Evolutionary conservation across 2,329 filamentous ascomycete genomes (phyloP).

Genomic region (Aureobasidium lini): DNA sequence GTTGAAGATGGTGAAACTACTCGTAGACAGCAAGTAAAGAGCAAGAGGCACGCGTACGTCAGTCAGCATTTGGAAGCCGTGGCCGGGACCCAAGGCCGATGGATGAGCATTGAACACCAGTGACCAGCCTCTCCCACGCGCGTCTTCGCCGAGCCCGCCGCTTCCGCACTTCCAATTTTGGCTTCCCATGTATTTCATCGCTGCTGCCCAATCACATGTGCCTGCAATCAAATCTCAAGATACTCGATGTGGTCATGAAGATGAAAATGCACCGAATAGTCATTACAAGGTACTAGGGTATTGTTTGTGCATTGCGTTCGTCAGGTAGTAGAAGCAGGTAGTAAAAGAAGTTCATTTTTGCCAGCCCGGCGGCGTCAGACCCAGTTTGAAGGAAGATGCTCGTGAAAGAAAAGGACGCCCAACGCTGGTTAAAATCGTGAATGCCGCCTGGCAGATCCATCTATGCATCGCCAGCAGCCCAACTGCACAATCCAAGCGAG

Average conservation of each 20-base stretch:
- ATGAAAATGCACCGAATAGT: no score
- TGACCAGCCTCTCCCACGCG: background rate
- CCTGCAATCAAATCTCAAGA: background rate
- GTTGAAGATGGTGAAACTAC: background rate
- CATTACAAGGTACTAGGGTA: no score
- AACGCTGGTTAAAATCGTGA: slow-evolving; percentile 14
- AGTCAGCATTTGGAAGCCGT: background rate
- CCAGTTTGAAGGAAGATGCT: slow-evolving; percentile 9
- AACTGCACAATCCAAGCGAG: background rate
- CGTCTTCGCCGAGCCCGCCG: slow-evolving; percentile 1
- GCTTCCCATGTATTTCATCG: background rate
- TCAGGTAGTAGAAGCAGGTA: background rate
- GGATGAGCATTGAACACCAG: no score
- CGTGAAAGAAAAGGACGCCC: slow-evolving; percentile 13
- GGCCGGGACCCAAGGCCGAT: background rate
- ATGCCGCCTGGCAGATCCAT: background rate
- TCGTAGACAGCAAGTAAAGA: background rate
- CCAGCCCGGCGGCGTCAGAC: slow-evolving; percentile 10
- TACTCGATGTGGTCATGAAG: background rate
- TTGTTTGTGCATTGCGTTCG: background rate
- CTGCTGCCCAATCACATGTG: background rate
- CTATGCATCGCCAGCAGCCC: background rate
- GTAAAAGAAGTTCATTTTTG: slow-evolving; percentile 11
- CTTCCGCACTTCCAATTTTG: slow-evolving; percentile 12
- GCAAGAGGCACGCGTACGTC: background rate